Percentiles rank a stretch among this genome's conserved stretches.
phyloP scores from a whole-genome alignment of 2,329 filamentous ascomycete species.

The Penicillium sp. region DNA sequence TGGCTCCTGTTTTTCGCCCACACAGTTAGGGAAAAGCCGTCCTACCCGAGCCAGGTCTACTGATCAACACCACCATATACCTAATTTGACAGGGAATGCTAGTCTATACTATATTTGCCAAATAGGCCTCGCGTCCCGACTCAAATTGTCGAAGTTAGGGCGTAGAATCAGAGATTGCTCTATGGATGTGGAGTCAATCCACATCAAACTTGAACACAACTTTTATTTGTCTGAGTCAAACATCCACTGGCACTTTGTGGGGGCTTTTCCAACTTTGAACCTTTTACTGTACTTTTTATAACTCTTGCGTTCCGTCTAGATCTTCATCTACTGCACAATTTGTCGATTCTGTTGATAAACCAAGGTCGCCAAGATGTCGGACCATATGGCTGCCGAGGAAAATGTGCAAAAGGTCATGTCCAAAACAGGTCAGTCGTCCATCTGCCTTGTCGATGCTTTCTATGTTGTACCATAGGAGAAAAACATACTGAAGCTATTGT shows the following conservation, averaged over 20 bases:
- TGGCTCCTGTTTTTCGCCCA: slow-evolving; percentile 9
- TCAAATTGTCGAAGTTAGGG: slow-evolving; percentile 12
- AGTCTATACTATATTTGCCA: slow-evolving; percentile 10
- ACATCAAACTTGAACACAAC: slow-evolving; percentile 1
- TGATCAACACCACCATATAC: slow-evolving; percentile 19
- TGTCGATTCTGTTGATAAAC: not conserved
- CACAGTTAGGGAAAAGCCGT: slow-evolving; percentile 19
- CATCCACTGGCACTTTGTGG: slow-evolving; percentile 10
- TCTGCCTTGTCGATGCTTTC: not conserved
- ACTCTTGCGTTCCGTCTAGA: slow-evolving; percentile 7
- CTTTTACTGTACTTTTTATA: slow-evolving; percentile 16
- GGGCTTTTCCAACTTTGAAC: slow-evolving; percentile 5
- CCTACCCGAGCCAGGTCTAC: slow-evolving; percentile 16
- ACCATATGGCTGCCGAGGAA: slow-evolving; percentile 16
- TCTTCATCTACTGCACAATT: slow-evolving; percentile 7
- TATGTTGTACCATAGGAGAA: not conserved
- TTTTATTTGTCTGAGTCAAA: slow-evolving; percentile 16
- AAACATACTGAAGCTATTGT: not conserved
- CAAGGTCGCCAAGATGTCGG: slow-evolving; percentile 14
- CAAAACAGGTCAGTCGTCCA: slow-evolving; percentile 13
- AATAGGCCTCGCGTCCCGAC: slow-evolving; percentile 7
- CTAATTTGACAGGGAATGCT: slow-evolving; percentile 11
- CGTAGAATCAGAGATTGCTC: slow-evolving; percentile 12
- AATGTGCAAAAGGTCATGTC: slow-evolving; percentile 20
- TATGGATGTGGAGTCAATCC: slow-evolving; percentile 16